Conservation (phyloP, 495 filamentous ascomycete species). For the Jackrogersella minutella region DNA sequence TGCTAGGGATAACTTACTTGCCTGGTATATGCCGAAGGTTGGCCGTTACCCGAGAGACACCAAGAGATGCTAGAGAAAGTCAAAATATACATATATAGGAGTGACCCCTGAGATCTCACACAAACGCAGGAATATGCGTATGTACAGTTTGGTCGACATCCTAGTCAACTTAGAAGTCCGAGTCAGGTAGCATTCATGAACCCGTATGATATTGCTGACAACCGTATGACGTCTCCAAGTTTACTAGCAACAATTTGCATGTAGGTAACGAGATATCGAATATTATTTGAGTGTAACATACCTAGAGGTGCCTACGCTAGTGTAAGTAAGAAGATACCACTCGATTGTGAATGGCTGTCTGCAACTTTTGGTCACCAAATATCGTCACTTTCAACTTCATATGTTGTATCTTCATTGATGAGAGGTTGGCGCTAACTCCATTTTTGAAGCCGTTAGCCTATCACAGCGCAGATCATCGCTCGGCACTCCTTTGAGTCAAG, state of each 20-base stretch:
- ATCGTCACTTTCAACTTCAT: conserved; percentile 26
- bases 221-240: conserved; percentile 24
- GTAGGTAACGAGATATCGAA: conserved; percentile 14
- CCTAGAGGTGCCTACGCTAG: no score
- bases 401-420: conserved; percentile 20
- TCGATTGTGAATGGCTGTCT: not conserved
- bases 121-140: not conserved
- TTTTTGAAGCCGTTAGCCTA: conserved; percentile 17
- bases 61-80: not conserved
- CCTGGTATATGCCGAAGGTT: conserved; percentile 1
- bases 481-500: conserved; percentile 14
- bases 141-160: not conserved
- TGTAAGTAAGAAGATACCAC: not conserved
- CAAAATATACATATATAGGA: not conserved
- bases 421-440: conserved; percentile 6
- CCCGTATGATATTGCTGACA: conserved; percentile 7
- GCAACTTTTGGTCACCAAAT: conserved; percentile 20
- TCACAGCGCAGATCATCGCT: conserved; percentile 26
- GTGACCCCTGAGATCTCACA: not conserved
- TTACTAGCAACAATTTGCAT: conserved; percentile 8
- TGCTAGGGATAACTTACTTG: no score
- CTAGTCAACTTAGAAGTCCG: not conserved
- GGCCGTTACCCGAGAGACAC: conserved; percentile 3
- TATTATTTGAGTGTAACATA: not conserved
- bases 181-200: not conserved